Evolutionary conservation across 140 eudicot genomes (phyloP).

Genomic region (Anethum foeniculum): DNA sequence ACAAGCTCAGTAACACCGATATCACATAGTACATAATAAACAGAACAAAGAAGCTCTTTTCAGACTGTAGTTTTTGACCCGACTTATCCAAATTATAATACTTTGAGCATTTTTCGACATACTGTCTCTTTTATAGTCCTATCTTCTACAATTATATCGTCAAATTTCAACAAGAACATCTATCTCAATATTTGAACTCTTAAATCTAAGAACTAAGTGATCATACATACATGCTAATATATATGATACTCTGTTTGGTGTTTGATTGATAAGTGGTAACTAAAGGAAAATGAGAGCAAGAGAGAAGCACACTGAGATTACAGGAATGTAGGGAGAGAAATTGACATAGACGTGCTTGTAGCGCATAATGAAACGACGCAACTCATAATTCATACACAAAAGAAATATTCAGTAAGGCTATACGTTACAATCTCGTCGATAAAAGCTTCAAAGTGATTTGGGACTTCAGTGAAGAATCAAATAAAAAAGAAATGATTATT

Average conservation of each 20-base stretch:
- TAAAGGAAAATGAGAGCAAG: neutral
- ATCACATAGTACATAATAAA: no score
- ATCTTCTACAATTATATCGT: neutral
- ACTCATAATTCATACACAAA: neutral
- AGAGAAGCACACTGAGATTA: neutral
- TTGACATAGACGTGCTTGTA: neutral
- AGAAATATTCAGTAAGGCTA: neutral
- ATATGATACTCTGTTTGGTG: neutral
- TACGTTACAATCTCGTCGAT: neutral
- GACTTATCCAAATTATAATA: no score
- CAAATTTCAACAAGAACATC: neutral
- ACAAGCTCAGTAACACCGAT: no score
- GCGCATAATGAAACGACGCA: neutral
- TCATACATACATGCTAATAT: neutral
- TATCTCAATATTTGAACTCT: neutral
- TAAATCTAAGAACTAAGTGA: neutral
- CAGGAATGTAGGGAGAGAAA: neutral
- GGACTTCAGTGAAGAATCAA: neutral
- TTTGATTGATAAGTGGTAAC: neutral
- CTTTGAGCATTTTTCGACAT: neutral
- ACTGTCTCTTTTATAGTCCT: no score
- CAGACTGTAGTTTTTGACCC: no score
- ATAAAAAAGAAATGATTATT: neutral
- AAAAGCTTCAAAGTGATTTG: neutral
- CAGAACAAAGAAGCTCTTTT: no score